Evolutionary conservation across 305 asterid species (phyloP).

Genomic region (Caryopteris hybrid): DNA sequence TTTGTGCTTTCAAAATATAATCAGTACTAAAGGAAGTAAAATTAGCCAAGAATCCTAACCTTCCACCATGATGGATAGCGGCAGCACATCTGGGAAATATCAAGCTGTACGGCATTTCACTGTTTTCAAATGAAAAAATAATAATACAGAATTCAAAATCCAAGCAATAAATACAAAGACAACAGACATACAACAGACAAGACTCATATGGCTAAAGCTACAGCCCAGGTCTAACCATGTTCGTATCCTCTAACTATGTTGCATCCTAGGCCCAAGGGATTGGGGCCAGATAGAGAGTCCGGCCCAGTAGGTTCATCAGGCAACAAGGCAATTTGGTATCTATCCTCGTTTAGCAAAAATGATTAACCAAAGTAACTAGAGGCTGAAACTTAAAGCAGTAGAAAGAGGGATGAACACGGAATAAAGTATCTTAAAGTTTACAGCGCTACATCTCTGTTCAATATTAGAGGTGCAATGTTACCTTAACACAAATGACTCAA

Average conservation of each 20-base stretch:
- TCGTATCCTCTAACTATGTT: too few species aligned
- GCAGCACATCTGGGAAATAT: constrained; percentile 87
- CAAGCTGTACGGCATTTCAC: constrained; percentile 79
- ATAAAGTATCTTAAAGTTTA: too few species aligned
- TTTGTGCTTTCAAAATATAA: constrained; percentile 7
- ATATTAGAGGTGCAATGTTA: not conserved
- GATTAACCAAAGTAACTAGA: not conserved
- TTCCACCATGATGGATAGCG: constrained; percentile 95
- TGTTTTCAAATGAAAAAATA: constrained; percentile 18
- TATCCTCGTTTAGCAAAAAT: not conserved
- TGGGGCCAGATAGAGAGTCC: too few species aligned
- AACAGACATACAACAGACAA: too few species aligned
- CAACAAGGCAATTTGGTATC: not conserved
- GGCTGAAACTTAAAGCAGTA: too few species aligned
- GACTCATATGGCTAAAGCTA: too few species aligned
- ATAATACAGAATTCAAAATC: not conserved
- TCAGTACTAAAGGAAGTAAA: constrained; percentile 3
- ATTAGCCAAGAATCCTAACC: constrained; percentile 39
- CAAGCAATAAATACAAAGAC: too few species aligned
- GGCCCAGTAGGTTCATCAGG: too few species aligned
- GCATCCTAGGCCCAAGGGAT: too few species aligned
- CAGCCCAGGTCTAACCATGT: too few species aligned
- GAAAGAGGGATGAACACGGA: too few species aligned
- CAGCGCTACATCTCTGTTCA: too few species aligned
- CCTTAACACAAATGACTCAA: not conserved